phyloP scores from a whole-genome alignment of 148 eudicot species.

The Bassia scoparia region DNA sequence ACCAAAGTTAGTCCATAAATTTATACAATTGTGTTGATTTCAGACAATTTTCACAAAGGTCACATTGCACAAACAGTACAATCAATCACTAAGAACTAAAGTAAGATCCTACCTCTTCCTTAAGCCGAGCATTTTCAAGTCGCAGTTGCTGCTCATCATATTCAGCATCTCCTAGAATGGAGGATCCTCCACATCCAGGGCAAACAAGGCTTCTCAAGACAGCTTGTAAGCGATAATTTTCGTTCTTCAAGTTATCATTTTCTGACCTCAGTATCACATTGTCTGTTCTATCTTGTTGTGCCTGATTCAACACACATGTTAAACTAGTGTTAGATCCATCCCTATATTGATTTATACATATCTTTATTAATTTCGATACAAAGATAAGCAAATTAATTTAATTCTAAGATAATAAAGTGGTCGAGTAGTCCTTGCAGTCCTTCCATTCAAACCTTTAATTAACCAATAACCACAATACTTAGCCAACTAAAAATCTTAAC shows the following conservation, averaged over 20 bases:
- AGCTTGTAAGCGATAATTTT: conserved; percentile 73
- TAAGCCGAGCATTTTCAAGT: conserved; percentile 76
- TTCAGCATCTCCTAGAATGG: conserved; percentile 68
- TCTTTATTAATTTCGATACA: no score
- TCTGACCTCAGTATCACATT: conserved; percentile 74
- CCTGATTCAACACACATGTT: conserved; percentile 35
- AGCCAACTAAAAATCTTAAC: no score
- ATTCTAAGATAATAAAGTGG: no score
- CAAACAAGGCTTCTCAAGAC: conserved; percentile 68
- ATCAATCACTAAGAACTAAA: not conserved
- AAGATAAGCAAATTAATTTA: no score
- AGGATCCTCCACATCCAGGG: conserved; percentile 81
- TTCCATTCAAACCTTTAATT: not conserved
- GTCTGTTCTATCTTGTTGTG: conserved; percentile 89
- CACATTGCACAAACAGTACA: no score
- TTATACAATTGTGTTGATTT: not conserved
- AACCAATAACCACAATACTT: not conserved
- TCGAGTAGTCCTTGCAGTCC: no score
- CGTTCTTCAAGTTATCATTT: conserved; percentile 79
- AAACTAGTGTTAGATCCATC: not conserved
- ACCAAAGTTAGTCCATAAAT: not conserved
- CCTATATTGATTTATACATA: no score
- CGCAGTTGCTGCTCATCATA: conserved; percentile 90
- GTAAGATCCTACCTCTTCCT: conserved; percentile 72
- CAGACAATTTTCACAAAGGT: not conserved